Evolutionary conservation across 2,329 filamentous ascomycete species (phyloP), one percentile per base, ranked within the genome.

Genomic region (Trichoderma asperellum): DNA sequence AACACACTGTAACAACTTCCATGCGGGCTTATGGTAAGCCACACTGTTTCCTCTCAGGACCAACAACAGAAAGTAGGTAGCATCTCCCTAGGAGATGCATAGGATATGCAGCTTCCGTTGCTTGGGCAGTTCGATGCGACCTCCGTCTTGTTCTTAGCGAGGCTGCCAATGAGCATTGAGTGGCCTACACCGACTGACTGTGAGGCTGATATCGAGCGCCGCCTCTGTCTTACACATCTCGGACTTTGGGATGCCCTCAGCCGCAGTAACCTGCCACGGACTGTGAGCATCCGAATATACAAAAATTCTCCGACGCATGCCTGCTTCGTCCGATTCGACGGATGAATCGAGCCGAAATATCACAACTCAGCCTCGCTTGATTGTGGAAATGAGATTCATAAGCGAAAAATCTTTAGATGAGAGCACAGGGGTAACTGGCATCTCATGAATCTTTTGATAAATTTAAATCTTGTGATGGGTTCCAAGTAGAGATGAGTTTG

Each of bases 301-400:
- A 60, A 8, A 60, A 70, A 70, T 70, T 70, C 68, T 70, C 68
- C 68, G 68, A 70, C 21, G 68, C 68, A 62, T 56, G 68, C 68
- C 68, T 70, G 56, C 68, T 69, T 53, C 40, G 4, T 32, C 62
- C 58, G 59, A 52, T 29, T 29, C 35, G 56, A 40, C 52, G 52
- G 66, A 35, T 63, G 66, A 57, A 47, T 53, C 29, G 58, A 37
- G 11, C 53, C 40, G 53, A 59, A 52, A 53, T 59, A 62, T 43
- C 18, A 59, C 65, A 35, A 37, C 34, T 63, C 56, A 21, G 43
- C 37, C 35, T 37, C 11, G 34, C 27, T 43, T 14, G 37, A 18
- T 60, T 60, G 60, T 53, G 32, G 60, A 53, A 63, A 53, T 53
- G 60, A 63, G 47, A 53, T 63, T 21, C 21, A 27, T 53, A 53